These are phyloP conservation scores for Penicillium riverlandense DNA, from an alignment of 495 filamentous ascomycete genomes.

Conservation along the genomic window DNA sequence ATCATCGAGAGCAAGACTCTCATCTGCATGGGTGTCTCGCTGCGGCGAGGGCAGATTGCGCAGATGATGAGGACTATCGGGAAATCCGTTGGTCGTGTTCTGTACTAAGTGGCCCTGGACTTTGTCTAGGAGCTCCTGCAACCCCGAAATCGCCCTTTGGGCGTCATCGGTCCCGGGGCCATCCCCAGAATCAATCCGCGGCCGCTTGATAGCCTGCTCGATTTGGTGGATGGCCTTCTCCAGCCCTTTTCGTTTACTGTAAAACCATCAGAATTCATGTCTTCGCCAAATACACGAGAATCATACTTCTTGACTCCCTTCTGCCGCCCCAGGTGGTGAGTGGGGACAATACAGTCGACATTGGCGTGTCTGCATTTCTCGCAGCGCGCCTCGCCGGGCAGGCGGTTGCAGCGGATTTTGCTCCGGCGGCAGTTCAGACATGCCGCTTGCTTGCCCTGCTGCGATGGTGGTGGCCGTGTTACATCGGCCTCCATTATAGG, in stretches of 20 bases:
- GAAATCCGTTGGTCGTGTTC: conserved; percentile 15
- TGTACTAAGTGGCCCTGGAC: conserved; percentile 31
- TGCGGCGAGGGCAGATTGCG: conserved; percentile 18
- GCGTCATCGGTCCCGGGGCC: conserved; percentile 38
- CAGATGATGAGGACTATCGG: conserved; percentile 17
- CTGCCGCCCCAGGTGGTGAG: conserved; percentile 62
- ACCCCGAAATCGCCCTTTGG: conserved; percentile 44
- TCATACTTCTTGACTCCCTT: conserved; percentile 68
- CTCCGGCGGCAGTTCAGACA: conserved; percentile 62
- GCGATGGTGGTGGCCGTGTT: neutral
- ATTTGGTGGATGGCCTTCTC: conserved; percentile 70
- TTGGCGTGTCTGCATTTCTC: conserved; percentile 54
- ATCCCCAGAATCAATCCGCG: conserved; percentile 32
- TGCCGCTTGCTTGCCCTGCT: conserved; percentile 46
- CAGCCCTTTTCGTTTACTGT: conserved; percentile 63
- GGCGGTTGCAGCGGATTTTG: conserved; percentile 59
- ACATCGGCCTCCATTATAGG: conserved; percentile 10
- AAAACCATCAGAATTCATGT: conserved; percentile 1
- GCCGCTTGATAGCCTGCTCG: conserved; percentile 62
- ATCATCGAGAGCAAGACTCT: conserved; percentile 57
- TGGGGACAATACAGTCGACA: conserved; percentile 56
- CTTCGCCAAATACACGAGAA: conserved; percentile 6
- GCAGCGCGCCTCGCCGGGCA: conserved; percentile 42
- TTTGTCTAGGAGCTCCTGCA: conserved; percentile 48
- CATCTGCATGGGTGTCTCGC: conserved; percentile 24